These are phyloP conservation scores for Daldinia decipiens DNA, from an alignment of 495 filamentous ascomycete species.

Conservation along the genomic window DNA sequence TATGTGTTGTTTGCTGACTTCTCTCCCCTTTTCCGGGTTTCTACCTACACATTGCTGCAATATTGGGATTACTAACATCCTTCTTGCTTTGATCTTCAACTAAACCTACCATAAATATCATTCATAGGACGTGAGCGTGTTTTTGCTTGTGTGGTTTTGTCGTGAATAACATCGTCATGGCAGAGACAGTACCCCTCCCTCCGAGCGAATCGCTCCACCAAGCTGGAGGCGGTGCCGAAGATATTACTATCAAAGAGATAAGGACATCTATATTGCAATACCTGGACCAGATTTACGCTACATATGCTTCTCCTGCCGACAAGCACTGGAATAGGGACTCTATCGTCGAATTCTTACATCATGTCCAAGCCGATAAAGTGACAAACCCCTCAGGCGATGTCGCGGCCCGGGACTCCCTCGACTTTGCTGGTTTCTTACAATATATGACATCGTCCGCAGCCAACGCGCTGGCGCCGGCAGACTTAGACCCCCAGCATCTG, in stretches of 20 bases:
- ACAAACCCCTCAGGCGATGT: slow-evolving; percentile 47
- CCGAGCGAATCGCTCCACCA: slow-evolving; percentile 45
- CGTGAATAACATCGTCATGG: slow-evolving; percentile 36
- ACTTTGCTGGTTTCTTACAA: slow-evolving; percentile 62
- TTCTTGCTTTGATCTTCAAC: neutral
- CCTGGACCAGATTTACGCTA: slow-evolving; percentile 52
- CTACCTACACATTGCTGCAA: slow-evolving; percentile 17
- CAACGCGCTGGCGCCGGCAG: slow-evolving; percentile 53
- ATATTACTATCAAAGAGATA: slow-evolving; percentile 47
- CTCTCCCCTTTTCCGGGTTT: slow-evolving; percentile 23
- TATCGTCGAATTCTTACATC: slow-evolving; percentile 50
- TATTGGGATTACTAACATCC: neutral
- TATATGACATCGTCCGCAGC: slow-evolving; percentile 70
- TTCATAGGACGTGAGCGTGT: neutral
- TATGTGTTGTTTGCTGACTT: slow-evolving; percentile 22
- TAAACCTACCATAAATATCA: neutral
- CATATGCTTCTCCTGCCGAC: slow-evolving; percentile 45
- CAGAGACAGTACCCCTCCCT: slow-evolving; percentile 38
- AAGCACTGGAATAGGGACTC: slow-evolving; percentile 53
- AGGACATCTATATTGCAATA: slow-evolving; percentile 47
- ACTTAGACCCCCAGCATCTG: slow-evolving; percentile 57
- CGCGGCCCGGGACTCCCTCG: slow-evolving; percentile 55
- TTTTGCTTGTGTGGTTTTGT: neutral
- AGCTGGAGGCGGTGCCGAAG: slow-evolving; percentile 47
- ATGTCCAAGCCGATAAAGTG: slow-evolving; percentile 51